phyloP scores from a whole-genome alignment of 345 rosid species.

The Euphorbia lathyris region DNA sequence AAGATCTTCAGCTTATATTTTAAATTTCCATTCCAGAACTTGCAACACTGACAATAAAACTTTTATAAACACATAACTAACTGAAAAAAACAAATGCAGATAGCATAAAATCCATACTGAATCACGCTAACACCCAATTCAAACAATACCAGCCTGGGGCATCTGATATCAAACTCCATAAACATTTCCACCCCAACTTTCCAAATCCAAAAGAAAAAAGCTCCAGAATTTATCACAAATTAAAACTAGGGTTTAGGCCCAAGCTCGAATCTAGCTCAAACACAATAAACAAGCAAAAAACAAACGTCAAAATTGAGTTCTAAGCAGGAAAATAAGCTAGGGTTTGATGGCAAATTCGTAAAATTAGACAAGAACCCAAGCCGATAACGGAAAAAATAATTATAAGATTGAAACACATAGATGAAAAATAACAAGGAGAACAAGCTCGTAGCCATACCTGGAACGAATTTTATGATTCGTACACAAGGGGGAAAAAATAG shows the following conservation, averaged over 20 bases:
- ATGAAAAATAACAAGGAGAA: background rate
- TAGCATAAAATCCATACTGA: conserved; percentile 13
- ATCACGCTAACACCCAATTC: conserved; percentile 16
- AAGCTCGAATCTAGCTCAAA: conserved; percentile 8
- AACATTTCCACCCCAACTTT: background rate
- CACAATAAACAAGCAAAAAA: conserved; percentile 16
- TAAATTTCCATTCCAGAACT: conserved; percentile 21
- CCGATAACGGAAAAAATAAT: conserved; percentile 10
- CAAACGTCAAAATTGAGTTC: conserved; percentile 11
- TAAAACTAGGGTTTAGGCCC: conserved; percentile 47
- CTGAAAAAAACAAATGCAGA: background rate
- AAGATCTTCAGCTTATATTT: conserved; percentile 7
- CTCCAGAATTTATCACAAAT: conserved; percentile 11
- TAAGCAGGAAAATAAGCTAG: conserved; percentile 27
- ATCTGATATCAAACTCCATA: conserved; percentile 2
- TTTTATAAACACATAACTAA: conserved; percentile 8
- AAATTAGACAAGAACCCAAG: conserved; percentile 13
- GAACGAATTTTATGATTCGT: conserved; percentile 29
- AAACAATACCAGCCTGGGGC: conserved; percentile 7
- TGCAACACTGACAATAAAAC: conserved; percentile 18
- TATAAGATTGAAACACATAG: background rate
- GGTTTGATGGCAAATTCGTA: conserved; percentile 51
- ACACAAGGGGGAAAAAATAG: background rate
- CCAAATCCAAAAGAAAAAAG: conserved; percentile 20
- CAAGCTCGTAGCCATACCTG: conserved; percentile 20